These are phyloP conservation scores for Pseudocercospora eumusae DNA, from an alignment of 2,329 filamentous ascomycete genomes.

Conservation along the genomic window DNA sequence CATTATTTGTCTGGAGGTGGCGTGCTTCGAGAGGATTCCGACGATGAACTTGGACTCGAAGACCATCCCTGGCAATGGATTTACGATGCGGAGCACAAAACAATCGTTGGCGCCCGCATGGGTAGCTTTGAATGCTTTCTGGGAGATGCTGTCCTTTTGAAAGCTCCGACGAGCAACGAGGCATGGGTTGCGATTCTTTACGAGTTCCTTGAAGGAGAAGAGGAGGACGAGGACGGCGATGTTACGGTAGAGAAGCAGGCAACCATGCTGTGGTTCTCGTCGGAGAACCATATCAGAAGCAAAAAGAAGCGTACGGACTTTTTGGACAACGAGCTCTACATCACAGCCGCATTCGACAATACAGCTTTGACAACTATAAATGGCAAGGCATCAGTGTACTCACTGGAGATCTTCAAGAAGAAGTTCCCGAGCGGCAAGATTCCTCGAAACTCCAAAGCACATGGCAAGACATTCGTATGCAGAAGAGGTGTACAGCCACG, in stretches of 20 bases:
- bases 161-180: constrained; percentile 78
- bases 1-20: constrained; percentile 60
- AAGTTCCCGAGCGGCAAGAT: constrained; percentile 74
- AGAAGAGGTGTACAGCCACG: constrained; percentile 84
- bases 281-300: constrained; percentile 83
- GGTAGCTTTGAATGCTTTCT: constrained; percentile 76
- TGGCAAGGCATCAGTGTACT: constrained; percentile 80
- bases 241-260: constrained; percentile 64
- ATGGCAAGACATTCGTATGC: constrained; percentile 86
- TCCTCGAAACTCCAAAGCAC: constrained; percentile 70
- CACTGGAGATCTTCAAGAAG: constrained; percentile 65
- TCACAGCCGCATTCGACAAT: constrained; percentile 81
- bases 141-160: constrained; percentile 82
- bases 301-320: constrained; percentile 78
- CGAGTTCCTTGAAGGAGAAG: constrained; percentile 72
- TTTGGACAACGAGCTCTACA: constrained; percentile 81
- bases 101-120: constrained; percentile 78
- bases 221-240: constrained; percentile 61
- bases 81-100: constrained; percentile 52
- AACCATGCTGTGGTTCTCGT: constrained; percentile 94
- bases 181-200: constrained; percentile 91
- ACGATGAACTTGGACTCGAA: constrained; percentile 71
- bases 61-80: constrained; percentile 56
- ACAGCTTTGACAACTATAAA: constrained; percentile 89
- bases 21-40: constrained; percentile 74